Percentiles rank a stretch among this genome's conserved stretches.
These are phyloP conservation scores for Tylopilus rubrobrunneus DNA, from an alignment of 768 basidiomycete species.

Conservation along the genomic window DNA sequence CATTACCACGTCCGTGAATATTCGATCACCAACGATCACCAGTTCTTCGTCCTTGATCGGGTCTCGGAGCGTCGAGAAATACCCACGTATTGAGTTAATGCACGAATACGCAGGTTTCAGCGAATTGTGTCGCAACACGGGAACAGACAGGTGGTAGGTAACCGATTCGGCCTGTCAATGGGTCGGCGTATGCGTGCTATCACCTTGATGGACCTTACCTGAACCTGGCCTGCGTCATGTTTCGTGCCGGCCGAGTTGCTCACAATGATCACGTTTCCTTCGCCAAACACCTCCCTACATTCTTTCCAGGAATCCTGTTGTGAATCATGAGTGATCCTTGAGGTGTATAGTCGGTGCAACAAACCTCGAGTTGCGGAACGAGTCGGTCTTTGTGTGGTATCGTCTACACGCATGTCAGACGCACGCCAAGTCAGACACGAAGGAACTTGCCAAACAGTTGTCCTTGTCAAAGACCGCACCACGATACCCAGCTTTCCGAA, in stretches of 20 bases:
- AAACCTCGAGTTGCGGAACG: constrained; percentile 71
- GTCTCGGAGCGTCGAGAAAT: constrained; percentile 62
- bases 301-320: constrained; percentile 69
- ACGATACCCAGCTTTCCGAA: constrained; percentile 73
- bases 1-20: constrained; percentile 89
- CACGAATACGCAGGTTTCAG: constrained; percentile 83
- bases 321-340: background rate
- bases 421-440: no score
- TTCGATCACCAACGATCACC: constrained; percentile 84
- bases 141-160: constrained; percentile 67
- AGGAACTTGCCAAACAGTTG: constrained; percentile 77
- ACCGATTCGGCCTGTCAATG: constrained; percentile 79
- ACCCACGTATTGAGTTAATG: constrained; percentile 60
- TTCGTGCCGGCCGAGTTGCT: constrained; percentile 91
- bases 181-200: background rate
- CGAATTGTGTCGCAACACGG: constrained; percentile 73
- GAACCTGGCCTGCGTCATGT: constrained; percentile 59
- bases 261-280: constrained; percentile 80
- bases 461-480: constrained; percentile 96
- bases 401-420: constrained; percentile 48
- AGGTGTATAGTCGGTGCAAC: constrained; percentile 11
- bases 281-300: constrained; percentile 69
- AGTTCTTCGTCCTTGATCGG: constrained; percentile 62
- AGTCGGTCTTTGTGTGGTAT: constrained; percentile 71
- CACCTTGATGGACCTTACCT: constrained; percentile 40